Base-by-base conservation (phyloP, 495 filamentous ascomycete species). In the Aspergillus conjunctus region DNA sequence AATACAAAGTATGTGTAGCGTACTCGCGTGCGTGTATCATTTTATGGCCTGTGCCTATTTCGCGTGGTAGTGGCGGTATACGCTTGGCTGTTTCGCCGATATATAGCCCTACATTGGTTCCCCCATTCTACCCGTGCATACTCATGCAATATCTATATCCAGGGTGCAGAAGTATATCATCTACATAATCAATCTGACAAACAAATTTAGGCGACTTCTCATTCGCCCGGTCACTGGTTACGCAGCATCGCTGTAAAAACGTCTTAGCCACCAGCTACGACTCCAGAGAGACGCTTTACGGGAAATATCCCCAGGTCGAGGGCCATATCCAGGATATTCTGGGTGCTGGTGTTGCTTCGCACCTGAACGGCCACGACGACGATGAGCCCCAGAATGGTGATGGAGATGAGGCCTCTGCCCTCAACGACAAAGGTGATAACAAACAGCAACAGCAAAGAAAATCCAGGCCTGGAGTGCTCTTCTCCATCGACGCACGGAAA, bases 291-390 rank as follows among this genome's bases (percentile, higher is more conserved):
- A 66, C 64, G 0, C 77, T 93, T 2, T 68, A 75, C 21, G 68
- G 71, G 39, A 96, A 97, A 70, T 96, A 97, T 66, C 91, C 93
- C 0, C 88, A 93, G 69, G 90, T 82, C 14, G 71, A 77, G 21
- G 69, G 76, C 34, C 84, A 90, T 69, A 81, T 91, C 52, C 62
- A 74, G 50, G 79, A 77, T 15, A 79, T 95, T 41, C 59, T 77
- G 3, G 34, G 52, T 26, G 59, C 56, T 33, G 26, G 26, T 26
- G 26, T 59, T 53, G 21, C 15, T 51, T 1, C 39, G 33, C 5
- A 46, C 52, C 4, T 48, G n/a, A 37, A 39, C 10, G 15, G 3
- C 37, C 5, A 58, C 17, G 53, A 51, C n/a, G 21, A 50, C 15
- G 39, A 49, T n/a, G 48, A 54, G 30, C 45, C 45, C 15, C 12